These are phyloP conservation scores for Fusarium abutilonis DNA, from an alignment of 2,329 filamentous ascomycete genomes.

Conservation along the genomic window DNA sequence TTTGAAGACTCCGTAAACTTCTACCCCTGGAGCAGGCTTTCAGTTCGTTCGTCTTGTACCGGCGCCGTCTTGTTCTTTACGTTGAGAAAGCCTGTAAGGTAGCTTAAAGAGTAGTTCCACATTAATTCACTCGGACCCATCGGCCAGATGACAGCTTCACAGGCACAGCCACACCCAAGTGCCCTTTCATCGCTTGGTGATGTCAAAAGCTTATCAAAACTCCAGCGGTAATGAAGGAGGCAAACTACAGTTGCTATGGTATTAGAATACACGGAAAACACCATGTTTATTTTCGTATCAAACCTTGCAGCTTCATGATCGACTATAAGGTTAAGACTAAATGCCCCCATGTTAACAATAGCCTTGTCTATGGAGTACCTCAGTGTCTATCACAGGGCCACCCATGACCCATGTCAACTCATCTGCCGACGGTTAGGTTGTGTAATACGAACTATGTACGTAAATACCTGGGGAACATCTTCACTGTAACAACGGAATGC, in stretches of 20 bases:
- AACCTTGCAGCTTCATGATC: background rate
- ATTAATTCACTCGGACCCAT: background rate
- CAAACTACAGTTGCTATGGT: background rate
- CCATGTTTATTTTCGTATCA: background rate
- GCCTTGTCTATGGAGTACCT: too few relatives aligned
- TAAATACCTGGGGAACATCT: background rate
- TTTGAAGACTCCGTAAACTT: too few relatives aligned
- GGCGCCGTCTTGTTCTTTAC: too few relatives aligned
- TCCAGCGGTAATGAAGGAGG: background rate
- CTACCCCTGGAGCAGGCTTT: too few relatives aligned
- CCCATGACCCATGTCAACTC: slow-evolving; percentile 1
- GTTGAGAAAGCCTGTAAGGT: too few relatives aligned
- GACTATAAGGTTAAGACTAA: background rate
- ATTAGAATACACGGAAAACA: background rate
- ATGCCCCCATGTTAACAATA: too few relatives aligned
- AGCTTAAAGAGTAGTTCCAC: background rate
- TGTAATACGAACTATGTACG: background rate
- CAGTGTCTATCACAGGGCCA: too few relatives aligned
- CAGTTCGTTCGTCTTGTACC: too few relatives aligned
- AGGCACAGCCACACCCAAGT: slow-evolving; percentile 26
- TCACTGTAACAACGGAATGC: background rate
- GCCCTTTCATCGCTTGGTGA: slow-evolving; percentile 9
- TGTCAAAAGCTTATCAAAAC: slow-evolving; percentile 9
- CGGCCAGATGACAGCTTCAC: background rate
- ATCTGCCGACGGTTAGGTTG: slow-evolving; percentile 26